A percentile compares a stretch with the other conserved stretches of the same genome.
Conservation (phyloP, 495 filamentous ascomycete species). For the Neurospora tetrasperma region DNA sequence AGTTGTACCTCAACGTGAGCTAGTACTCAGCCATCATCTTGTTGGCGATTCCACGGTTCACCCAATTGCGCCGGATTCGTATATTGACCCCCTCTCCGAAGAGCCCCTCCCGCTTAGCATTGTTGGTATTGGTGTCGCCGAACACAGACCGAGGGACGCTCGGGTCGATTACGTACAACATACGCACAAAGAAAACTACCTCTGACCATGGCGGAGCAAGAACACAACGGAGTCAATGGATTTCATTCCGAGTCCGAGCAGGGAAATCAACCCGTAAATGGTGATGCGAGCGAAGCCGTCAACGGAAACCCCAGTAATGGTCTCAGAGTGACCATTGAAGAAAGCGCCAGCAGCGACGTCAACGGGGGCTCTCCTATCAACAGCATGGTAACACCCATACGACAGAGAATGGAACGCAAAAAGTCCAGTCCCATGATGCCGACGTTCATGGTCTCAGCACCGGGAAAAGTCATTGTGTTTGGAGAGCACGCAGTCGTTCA, state of each 20-base stretch:
- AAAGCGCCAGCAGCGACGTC: constrained; percentile 11
- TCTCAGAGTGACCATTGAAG: background rate
- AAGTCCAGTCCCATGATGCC: constrained; percentile 58
- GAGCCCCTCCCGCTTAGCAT: background rate
- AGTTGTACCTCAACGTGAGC: background rate
- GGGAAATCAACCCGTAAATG: constrained; percentile 7
- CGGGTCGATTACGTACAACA: background rate
- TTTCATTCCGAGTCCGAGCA: constrained; percentile 15
- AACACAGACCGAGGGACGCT: background rate
- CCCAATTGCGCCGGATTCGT: background rate
- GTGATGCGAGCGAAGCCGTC: constrained; percentile 11
- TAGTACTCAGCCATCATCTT: background rate
- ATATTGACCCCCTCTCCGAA: background rate
- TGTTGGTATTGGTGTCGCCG: background rate
- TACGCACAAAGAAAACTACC: background rate
- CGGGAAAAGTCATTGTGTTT: constrained; percentile 94
- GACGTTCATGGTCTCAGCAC: constrained; percentile 93
- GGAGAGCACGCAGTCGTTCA: constrained; percentile 96
- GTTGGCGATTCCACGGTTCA: background rate
- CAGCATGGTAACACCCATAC: constrained; percentile 11
- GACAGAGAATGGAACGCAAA: constrained; percentile 34
- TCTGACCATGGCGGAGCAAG: background rate
- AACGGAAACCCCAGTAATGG: constrained; percentile 16
- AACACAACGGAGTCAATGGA: constrained; percentile 24
- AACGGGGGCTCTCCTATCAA: constrained; percentile 14